Conservation (phyloP, 2,329 filamentous ascomycete species). For the Coniochaeta sp. region DNA sequence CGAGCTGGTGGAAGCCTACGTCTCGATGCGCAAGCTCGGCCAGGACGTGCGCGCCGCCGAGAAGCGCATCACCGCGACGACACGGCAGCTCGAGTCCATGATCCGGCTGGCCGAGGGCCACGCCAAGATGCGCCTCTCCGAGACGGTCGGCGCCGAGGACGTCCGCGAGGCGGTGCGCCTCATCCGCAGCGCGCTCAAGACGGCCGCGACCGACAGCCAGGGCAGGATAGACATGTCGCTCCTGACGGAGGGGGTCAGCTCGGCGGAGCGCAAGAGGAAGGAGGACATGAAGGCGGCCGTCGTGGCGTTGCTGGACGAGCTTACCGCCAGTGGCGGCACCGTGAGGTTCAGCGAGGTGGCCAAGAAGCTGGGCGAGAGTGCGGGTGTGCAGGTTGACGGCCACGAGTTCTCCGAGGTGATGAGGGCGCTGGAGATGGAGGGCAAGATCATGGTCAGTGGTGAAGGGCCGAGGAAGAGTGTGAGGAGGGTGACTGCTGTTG, state of each 20-base stretch:
- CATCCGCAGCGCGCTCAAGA: constrained; percentile 91
- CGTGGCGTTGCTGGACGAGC: constrained; percentile 69
- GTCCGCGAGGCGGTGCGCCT: constrained; percentile 87
- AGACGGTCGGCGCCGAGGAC: constrained; percentile 69
- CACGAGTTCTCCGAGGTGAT: constrained; percentile 79
- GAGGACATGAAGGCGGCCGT: constrained; percentile 80
- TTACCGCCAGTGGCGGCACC: constrained; percentile 59
- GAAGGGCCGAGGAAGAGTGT: constrained; percentile 80
- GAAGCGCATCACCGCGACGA: constrained; percentile 95
- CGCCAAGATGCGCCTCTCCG: constrained; percentile 88
- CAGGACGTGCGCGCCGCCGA: constrained; percentile 81
- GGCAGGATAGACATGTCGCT: constrained; percentile 96
- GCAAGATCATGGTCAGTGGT: constrained; percentile 69
- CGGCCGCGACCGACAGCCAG: constrained; percentile 87
- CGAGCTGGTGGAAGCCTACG: constrained; percentile 80
- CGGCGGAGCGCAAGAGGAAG: constrained; percentile 74
- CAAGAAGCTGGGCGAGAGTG: constrained; percentile 63
- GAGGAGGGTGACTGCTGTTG: constrained; percentile 59
- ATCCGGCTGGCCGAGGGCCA: constrained; percentile 94
- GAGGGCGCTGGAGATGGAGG: constrained; percentile 75
- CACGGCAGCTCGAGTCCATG: constrained; percentile 95
- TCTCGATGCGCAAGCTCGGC: constrained; percentile 90
- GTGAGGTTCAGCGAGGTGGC: constrained; percentile 76
- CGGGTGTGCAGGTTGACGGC: constrained; percentile 64
- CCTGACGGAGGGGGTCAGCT: constrained; percentile 87